These are phyloP conservation scores for Eimeria praecox DNA, from an alignment of 169 alveolate genomes.

Conservation along the genomic window DNA sequence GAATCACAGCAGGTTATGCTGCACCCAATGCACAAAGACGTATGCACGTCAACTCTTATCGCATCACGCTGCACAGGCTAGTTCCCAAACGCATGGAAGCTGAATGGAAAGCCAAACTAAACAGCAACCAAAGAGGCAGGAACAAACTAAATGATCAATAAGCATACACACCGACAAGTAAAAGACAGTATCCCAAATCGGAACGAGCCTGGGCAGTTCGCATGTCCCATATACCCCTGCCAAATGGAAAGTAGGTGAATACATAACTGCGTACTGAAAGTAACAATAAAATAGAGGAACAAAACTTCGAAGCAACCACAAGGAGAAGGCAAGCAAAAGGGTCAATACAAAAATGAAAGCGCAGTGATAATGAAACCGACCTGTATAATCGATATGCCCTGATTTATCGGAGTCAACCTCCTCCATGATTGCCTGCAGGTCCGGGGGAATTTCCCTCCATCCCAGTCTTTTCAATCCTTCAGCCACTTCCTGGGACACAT, in stretches of 20 bases:
- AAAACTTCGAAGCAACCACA: too few species aligned
- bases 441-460: slow-evolving; percentile 87
- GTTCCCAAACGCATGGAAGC: neutral
- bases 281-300: neutral
- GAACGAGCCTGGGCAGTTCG: too few species aligned
- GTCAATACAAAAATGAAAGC: neutral
- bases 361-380: neutral
- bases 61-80: too few species aligned
- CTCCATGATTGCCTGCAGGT: slow-evolving; percentile 89
- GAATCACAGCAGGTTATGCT: too few species aligned
- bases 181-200: too few species aligned
- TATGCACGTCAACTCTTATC: too few species aligned
- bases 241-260: neutral
- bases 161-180: neutral
- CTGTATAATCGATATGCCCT: slow-evolving; percentile 90
- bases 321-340: too few species aligned
- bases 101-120: neutral
- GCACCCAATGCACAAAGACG: too few species aligned
- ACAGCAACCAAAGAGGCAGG: too few species aligned
- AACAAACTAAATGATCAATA: neutral
- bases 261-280: neutral
- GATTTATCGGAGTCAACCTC: slow-evolving; percentile 89
- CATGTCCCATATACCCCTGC: too few species aligned
- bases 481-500: slow-evolving; percentile 74
- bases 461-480: slow-evolving; percentile 85